Evolutionary conservation across 1,284 basidiomycete species (phyloP), one percentile per base, ranked within the genome.

Genomic region (Mycosarcoma maydis): DNA sequence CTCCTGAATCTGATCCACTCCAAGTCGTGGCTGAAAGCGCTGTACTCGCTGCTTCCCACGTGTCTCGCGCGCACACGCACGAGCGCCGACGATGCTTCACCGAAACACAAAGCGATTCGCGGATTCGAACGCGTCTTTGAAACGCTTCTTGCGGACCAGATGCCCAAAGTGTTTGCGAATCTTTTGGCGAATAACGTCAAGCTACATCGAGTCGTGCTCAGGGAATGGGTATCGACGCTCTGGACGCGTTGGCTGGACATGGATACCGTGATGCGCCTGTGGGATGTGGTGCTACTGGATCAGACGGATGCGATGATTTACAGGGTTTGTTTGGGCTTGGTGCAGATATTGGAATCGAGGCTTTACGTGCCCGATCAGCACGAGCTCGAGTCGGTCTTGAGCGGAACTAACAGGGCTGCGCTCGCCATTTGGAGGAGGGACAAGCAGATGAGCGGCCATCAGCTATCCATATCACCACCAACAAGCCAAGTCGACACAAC

Each of bases 61-160:
- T n/a, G n/a, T n/a, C n/a, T n/a, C n/a, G 40, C 38, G 11, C 50
- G 59, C 41, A 55, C 39, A 17, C 29, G 39, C 2, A 42, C 40
- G 4, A 24, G 32, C 40, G 53, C 59, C 8, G 44, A 46, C 46
- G 23, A 43, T 3, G 37, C 51, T 0, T 13, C 60, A 13, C 67
- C 67, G 6, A 71, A 71, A 19, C 61, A 66, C 9, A 61, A 61
- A 20, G 41, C 48, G 8, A 62, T 67, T 9, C 67, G 64, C 14
- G 32, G 40, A 39, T 49, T 48, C 34, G 38, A 66, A 44, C 92
- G 93, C 71, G 94, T 95, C 76, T 94, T 95, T 74, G 93, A 95
- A 76, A 94, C 92, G 0, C 83, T 95, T 11, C 85, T 95, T 23
- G 92, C 92, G 22, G 93, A 96, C 80, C 88, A 90, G 38, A 94